Evolutionary conservation across 2,329 filamentous ascomycete genomes (phyloP).

Genomic region (Apiospora aurea): DNA sequence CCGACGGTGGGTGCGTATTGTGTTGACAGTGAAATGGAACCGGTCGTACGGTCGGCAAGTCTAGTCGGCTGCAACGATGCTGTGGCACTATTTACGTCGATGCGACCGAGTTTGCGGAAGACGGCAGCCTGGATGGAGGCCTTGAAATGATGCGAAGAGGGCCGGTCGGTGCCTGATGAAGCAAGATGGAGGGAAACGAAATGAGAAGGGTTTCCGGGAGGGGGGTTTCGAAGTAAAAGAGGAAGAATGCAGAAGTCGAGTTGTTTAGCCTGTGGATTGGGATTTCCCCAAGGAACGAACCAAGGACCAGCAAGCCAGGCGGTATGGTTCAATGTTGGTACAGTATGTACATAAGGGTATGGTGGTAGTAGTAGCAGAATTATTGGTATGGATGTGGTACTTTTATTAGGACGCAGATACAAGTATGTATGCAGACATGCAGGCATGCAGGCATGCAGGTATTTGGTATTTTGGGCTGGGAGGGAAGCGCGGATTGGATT

Average conservation of each 20-base stretch:
- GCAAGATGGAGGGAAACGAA: conserved; percentile 14
- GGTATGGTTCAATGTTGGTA: background rate
- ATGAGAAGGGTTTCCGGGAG: conserved; percentile 15
- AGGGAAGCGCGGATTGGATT: conserved; percentile 1
- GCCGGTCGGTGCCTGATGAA: conserved; percentile 17
- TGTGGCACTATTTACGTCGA: conserved; percentile 20
- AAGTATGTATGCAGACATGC: conserved; percentile 1
- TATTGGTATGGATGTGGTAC: background rate
- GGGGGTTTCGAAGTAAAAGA: conserved; percentile 12
- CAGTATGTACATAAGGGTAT: background rate
- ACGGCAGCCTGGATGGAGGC: conserved; percentile 9
- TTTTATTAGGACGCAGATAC: conserved; percentile 1
- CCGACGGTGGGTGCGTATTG: conserved; percentile 8
- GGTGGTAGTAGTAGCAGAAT: background rate
- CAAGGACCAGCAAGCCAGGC: conserved; percentile 10
- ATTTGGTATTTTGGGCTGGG: background rate
- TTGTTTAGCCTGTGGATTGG: conserved; percentile 14
- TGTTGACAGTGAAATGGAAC: background rate
- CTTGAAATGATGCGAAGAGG: background rate
- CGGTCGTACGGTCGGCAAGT: conserved; percentile 13
- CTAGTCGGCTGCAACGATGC: conserved; percentile 8
- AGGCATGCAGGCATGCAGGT: conserved; percentile 13
- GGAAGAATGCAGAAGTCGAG: conserved; percentile 13
- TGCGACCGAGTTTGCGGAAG: background rate
- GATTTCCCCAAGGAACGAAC: conserved; percentile 13